Evolutionary conservation across 306 rosid genomes (phyloP), one percentile per base, ranked within the genome.

Genomic region (Cicer cuneatum): DNA sequence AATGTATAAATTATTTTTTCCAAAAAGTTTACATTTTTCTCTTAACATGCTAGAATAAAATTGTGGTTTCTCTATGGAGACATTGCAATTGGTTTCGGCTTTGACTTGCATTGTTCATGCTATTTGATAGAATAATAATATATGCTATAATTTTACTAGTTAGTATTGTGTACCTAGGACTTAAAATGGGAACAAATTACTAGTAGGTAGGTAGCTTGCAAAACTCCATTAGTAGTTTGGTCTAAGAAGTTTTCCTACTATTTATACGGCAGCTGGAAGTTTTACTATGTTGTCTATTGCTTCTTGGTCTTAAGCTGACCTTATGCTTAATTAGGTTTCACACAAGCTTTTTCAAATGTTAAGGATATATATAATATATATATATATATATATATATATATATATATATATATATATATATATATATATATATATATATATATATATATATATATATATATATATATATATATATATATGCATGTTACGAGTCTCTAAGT

Each of bases 191-290:
- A 16, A 42, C 46, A 61, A 18, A 43, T n/a, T 49, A 60, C 11
- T 14, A 61, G 47, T n/a, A 13, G 9, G 69, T 73, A 19, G 71
- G 75, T 66, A 66, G 74, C 18, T 65, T 35, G 54, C 40, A 37
- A 45, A 66, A 29, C 48, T 39, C 19, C 48, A 39, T n/a, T 53
- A 58, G 33, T n/a, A 37, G 79, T 73, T 67, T 80, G 66, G 83
- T 80, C 79, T 40, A 58, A 72, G 45, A 65, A 72, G 64, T 72
- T 64, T 43, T 67, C 46, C 58, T 54, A 38, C 54, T 19, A 63
- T 8, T 51, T 53, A 66, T 54, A 24, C 2, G 4, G 18, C 7
- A 33, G 49, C 1, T 54, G 12, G 1, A 49, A 52, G 12, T 54
- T 56, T 42, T 13, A 15, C 15, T 73, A 37, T 40, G 46, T 45